Evolutionary conservation across 805 yeast genomes (phyloP).

Genomic region (Candida odintsovae): DNA sequence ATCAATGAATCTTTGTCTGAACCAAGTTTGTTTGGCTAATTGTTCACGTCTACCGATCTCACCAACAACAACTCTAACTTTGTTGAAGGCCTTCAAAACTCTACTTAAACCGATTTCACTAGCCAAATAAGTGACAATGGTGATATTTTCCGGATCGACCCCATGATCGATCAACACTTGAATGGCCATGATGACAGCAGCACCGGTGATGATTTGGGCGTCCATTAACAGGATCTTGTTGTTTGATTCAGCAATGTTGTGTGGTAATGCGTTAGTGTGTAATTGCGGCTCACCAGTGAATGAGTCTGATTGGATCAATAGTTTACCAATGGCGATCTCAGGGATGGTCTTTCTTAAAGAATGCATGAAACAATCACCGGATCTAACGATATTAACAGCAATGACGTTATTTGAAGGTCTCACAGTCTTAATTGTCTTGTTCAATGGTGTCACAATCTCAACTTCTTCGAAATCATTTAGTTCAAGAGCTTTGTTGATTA

Average conservation of each 20-base stretch:
- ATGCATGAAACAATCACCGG: constrained; percentile 88
- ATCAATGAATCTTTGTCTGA: constrained; percentile 67
- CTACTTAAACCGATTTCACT: constrained; percentile 75
- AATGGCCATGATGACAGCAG: constrained; percentile 91
- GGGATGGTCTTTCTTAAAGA: constrained; percentile 75
- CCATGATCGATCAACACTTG: constrained; percentile 83
- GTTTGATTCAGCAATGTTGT: constrained; percentile 18
- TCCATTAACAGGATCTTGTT: constrained; percentile 65
- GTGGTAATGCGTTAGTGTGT: constrained; percentile 74
- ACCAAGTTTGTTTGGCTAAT: constrained; percentile 50
- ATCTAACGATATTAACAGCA: constrained; percentile 77
- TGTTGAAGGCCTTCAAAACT: constrained; percentile 59
- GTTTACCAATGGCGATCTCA: constrained; percentile 72
- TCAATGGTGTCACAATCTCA: constrained; percentile 38
- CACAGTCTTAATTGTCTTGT: constrained; percentile 23
- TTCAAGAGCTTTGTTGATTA: constrained; percentile 67
- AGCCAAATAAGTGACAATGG: constrained; percentile 66
- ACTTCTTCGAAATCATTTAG: constrained; percentile 33
- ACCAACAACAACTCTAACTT: constrained; percentile 65
- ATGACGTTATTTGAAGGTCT: constrained; percentile 41
- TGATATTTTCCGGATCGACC: constrained; percentile 53
- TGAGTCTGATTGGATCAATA: constrained; percentile 83
- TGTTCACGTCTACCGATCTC: constrained; percentile 46
- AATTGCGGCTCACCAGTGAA: constrained; percentile 91
- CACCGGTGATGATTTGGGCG: constrained; percentile 87